Conservation (phyloP, 2,329 filamentous ascomycete genomes). For the Cordyceps farinosa region DNA sequence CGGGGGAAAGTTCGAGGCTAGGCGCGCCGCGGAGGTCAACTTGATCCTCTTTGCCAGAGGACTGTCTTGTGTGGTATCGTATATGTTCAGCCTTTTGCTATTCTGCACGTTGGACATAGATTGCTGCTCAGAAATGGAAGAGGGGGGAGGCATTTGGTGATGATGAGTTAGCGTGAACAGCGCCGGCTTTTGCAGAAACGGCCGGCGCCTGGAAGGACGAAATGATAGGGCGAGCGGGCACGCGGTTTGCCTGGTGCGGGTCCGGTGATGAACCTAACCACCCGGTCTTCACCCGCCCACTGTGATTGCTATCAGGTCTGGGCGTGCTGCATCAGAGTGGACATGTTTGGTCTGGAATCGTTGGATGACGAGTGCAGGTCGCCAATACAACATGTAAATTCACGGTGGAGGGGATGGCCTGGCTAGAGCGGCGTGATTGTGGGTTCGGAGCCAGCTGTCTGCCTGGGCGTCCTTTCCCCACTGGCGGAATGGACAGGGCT, state of each 20-base stretch:
- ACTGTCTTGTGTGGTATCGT: not conserved
- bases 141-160: not conserved
- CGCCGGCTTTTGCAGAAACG: not conserved
- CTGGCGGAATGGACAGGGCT: not conserved
- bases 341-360: not conserved
- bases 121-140: not conserved
- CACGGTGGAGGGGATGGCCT: too few species aligned
- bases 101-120: not conserved
- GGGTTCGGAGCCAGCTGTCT: too few species aligned
- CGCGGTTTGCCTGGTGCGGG: not conserved
- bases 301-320: not conserved
- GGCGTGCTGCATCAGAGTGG: slow-evolving; percentile 11
- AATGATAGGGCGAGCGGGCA: slow-evolving; percentile 6
- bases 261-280: not conserved
- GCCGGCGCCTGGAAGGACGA: not conserved
- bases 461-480: too few species aligned
- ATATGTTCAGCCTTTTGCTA: not conserved
- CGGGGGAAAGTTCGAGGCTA: slow-evolving; percentile 22
- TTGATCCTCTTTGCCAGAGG: slow-evolving; percentile 1
- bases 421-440: too few species aligned
- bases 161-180: not conserved
- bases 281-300: not conserved
- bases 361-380: too few species aligned
- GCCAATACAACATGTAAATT: too few species aligned
- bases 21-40: not conserved